Conservation (phyloP, 345 rosid genomes). For the Fremontodendron californicum region DNA sequence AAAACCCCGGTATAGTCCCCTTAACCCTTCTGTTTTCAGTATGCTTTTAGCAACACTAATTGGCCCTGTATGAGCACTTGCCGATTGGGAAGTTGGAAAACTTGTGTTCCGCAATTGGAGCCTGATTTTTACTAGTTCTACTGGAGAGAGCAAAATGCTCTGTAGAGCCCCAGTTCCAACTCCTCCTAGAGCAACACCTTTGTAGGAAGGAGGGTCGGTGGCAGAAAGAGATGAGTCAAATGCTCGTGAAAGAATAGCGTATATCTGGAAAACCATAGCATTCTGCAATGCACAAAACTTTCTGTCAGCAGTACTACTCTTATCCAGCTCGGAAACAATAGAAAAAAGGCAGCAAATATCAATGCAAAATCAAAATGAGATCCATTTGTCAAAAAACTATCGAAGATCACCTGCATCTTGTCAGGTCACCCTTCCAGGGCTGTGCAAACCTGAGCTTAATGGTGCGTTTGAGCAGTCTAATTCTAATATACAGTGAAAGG, state of each 20-base stretch:
- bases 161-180: slow-evolving; percentile 80
- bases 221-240: slow-evolving; percentile 46
- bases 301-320: not conserved
- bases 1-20: slow-evolving; percentile 74
- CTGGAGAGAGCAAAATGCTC: slow-evolving; percentile 69
- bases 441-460: not conserved
- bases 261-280: slow-evolving; percentile 90
- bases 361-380: not conserved
- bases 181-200: slow-evolving; percentile 80
- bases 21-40: slow-evolving; percentile 47
- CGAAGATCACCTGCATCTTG: not conserved
- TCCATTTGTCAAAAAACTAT: not conserved
- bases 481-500: not conserved
- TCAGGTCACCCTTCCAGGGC: not conserved
- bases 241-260: slow-evolving; percentile 75
- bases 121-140: slow-evolving; percentile 80
- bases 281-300: slow-evolving; percentile 48
- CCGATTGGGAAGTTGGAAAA: slow-evolving; percentile 12
- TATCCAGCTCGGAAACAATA: not conserved
- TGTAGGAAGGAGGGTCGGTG: slow-evolving; percentile 73
- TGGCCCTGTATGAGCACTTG: slow-evolving; percentile 39
- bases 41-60: slow-evolving; percentile 57
- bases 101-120: slow-evolving; percentile 56
- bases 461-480: not conserved
- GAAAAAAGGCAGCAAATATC: not conserved